Evolutionary conservation across 2,329 filamentous ascomycete genomes (phyloP).

Genomic region (Dothideomycetes sp.): DNA sequence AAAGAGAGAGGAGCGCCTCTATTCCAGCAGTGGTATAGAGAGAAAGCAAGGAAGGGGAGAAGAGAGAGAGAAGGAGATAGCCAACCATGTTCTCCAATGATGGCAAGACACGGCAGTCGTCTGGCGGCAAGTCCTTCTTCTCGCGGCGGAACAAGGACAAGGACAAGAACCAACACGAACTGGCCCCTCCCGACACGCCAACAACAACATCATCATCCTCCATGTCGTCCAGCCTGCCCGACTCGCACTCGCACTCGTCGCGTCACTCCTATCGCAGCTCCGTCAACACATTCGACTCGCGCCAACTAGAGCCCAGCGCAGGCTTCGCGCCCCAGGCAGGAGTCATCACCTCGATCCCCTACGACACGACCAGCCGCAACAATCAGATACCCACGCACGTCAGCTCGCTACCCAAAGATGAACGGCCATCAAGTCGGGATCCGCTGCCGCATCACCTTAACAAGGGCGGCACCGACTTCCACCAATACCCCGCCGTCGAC

Average conservation of each 20-base stretch:
- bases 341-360: conserved; percentile 79
- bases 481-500: conserved; percentile 75
- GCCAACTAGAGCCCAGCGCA: too few species aligned
- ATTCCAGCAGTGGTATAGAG: too few species aligned
- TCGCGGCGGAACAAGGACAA: conserved; percentile 71
- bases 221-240: conserved; percentile 44
- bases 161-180: conserved; percentile 52
- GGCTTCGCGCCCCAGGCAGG: conserved; percentile 62
- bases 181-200: conserved; percentile 41
- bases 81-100: conserved; percentile 34
- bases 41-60: too few species aligned
- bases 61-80: not conserved
- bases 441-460: conserved; percentile 75
- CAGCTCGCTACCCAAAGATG: conserved; percentile 59
- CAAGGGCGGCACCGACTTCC: conserved; percentile 66
- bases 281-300: conserved; percentile 14
- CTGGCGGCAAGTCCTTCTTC: conserved; percentile 75
- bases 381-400: conserved; percentile 59
- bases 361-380: conserved; percentile 58
- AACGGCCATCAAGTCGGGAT: conserved; percentile 49
- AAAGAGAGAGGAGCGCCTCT: too few species aligned
- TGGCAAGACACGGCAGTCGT: conserved; percentile 74
- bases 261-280: conserved; percentile 61
- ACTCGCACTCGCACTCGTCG: conserved; percentile 51
- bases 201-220: conserved; percentile 37